Percentiles rank a stretch among this genome's conserved stretches.
These are phyloP conservation scores for Aspergillus clavatus DNA, from an alignment of 2,329 filamentous ascomycete genomes.

Conservation along the genomic window DNA sequence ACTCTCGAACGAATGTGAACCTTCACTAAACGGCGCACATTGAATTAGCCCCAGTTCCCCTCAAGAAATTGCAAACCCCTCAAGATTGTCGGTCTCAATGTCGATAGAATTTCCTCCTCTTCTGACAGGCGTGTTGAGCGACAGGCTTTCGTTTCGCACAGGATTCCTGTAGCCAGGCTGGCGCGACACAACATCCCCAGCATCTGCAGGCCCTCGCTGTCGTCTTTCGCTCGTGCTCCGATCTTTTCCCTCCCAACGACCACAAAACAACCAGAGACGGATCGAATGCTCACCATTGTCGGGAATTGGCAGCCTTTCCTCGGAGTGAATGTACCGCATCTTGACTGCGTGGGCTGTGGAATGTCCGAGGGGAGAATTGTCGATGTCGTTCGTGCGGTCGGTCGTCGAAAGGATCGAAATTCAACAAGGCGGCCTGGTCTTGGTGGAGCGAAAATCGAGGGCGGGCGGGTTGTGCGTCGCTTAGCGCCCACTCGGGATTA, in stretches of 20 bases:
- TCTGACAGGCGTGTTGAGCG: slow-evolving; percentile 3
- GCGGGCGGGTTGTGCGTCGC: slow-evolving; percentile 43
- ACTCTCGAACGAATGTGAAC: slow-evolving; percentile 93
- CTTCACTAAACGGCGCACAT: slow-evolving; percentile 66
- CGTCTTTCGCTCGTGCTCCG: slow-evolving; percentile 3
- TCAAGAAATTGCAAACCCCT: slow-evolving; percentile 7
- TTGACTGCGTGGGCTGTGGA: slow-evolving; percentile 54
- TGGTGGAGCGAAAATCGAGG: slow-evolving; percentile 39
- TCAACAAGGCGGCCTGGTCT: slow-evolving; percentile 28
- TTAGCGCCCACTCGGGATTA: slow-evolving; percentile 37
- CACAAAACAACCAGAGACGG: slow-evolving; percentile 19
- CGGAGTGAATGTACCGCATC: slow-evolving; percentile 99
- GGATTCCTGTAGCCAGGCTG: neutral
- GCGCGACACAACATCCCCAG: neutral
- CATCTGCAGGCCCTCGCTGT: neutral
- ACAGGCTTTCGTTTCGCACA: slow-evolving; percentile 5
- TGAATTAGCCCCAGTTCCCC: slow-evolving; percentile 20
- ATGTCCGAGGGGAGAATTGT: slow-evolving; percentile 40
- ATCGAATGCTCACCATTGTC: slow-evolving; percentile 76
- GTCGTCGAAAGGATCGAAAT: slow-evolving; percentile 38
- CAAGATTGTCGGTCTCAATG: neutral
- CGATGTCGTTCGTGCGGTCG: slow-evolving; percentile 35
- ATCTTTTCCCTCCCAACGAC: slow-evolving; percentile 9
- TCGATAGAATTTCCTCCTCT: neutral
- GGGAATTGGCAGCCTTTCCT: slow-evolving; percentile 92